These are phyloP conservation scores for Aspergillus thermomutatus DNA, from an alignment of 2,329 filamentous ascomycete species.

Conservation along the genomic window DNA sequence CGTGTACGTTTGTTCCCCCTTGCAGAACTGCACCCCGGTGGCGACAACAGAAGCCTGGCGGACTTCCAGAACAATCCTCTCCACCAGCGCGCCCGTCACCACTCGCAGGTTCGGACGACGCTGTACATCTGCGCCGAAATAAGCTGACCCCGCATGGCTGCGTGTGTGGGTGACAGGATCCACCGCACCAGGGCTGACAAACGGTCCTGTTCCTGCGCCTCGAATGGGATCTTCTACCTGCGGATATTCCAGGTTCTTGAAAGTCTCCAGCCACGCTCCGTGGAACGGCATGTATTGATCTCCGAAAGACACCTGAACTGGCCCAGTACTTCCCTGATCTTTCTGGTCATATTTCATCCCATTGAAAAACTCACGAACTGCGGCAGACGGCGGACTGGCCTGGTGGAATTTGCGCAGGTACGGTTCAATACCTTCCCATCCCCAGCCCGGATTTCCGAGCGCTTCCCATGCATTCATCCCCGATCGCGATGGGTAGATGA, in stretches of 20 bases:
- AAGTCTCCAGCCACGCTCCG: slow-evolving; percentile 13
- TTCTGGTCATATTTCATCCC: too few species aligned
- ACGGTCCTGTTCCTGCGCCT: slow-evolving; percentile 9
- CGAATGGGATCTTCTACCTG: slow-evolving; percentile 15
- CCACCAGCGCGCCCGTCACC: slow-evolving; percentile 12
- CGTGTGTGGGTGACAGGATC: slow-evolving; percentile 13
- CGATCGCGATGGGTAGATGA: slow-evolving; percentile 18
- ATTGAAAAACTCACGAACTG: background rate
- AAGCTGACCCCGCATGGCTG: slow-evolving; percentile 16
- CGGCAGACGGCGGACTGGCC: slow-evolving; percentile 22
- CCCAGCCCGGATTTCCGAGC: slow-evolving; percentile 46
- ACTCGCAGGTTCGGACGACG: slow-evolving; percentile 13
- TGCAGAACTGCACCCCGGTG: slow-evolving; percentile 17
- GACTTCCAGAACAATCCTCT: slow-evolving; percentile 10
- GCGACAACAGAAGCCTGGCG: slow-evolving; percentile 2
- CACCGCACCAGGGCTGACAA: slow-evolving; percentile 11
- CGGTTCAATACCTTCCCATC: slow-evolving; percentile 43
- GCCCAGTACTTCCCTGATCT: too few species aligned
- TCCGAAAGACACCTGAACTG: slow-evolving; percentile 2
- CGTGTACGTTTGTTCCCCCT: slow-evolving; percentile 22
- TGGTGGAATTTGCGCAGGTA: slow-evolving; percentile 47
- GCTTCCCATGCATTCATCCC: slow-evolving; percentile 46
- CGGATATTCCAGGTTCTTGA: slow-evolving; percentile 11
- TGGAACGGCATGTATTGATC: slow-evolving; percentile 17
- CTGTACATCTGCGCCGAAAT: slow-evolving; percentile 7